Evolutionary conservation across 139 green algal genomes (phyloP).

Genomic region (Dunaliella sp.): DNA sequence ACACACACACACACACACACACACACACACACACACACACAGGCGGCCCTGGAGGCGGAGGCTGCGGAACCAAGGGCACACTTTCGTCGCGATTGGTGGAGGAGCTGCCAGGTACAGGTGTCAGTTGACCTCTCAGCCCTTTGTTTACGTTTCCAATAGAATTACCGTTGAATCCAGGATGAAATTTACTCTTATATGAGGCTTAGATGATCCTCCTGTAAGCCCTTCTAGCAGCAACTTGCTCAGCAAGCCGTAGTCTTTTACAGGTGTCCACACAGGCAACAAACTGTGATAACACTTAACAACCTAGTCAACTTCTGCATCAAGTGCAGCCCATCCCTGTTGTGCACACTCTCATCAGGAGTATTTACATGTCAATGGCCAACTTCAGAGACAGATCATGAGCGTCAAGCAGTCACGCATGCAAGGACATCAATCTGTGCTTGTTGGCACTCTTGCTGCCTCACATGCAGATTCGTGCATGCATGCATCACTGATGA

Average conservation of each 20-base stretch:
- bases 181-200: background rate
- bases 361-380: too few species aligned
- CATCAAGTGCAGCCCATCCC: background rate
- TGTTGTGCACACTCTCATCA: too few species aligned
- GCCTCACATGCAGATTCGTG: background rate
- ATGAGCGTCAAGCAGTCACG: background rate
- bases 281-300: background rate
- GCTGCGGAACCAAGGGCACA: background rate
- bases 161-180: background rate
- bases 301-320: background rate
- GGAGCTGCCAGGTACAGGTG: background rate
- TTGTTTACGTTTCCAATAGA: background rate
- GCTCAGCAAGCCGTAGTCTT: background rate
- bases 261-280: background rate
- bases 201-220: background rate
- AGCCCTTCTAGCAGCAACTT: background rate
- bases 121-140: background rate
- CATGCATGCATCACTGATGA: background rate
- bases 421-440: background rate
- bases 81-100: conserved; percentile 4
- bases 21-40: background rate
- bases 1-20: background rate
- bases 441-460: background rate
- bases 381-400: background rate
- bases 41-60: background rate